phyloP scores from a whole-genome alignment of 2,329 filamentous ascomycete genomes.

The Magnaporthales sp. region DNA sequence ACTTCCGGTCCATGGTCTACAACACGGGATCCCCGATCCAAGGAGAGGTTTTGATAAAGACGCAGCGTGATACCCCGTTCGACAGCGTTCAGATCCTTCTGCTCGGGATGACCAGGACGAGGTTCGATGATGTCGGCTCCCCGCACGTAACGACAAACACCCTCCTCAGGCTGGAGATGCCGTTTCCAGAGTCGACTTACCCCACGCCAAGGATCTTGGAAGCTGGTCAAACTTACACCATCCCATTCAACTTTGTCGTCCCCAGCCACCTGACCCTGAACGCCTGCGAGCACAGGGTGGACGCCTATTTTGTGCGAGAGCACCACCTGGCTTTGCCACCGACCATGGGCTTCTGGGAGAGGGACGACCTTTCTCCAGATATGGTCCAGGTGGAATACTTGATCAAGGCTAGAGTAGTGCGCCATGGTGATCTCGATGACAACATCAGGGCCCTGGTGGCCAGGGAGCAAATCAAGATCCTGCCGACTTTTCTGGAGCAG shows the following conservation, averaged over 20 bases:
- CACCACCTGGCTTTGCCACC: conserved; percentile 46
- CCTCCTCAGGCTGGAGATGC: conserved; percentile 49
- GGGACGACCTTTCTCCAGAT: conserved; percentile 44
- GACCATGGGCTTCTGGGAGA: conserved; percentile 40
- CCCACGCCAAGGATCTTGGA: conserved; percentile 38
- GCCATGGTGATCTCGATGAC: conserved; percentile 11
- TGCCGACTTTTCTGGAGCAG: conserved; percentile 40
- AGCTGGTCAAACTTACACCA: conserved; percentile 35
- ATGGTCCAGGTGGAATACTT: conserved; percentile 46
- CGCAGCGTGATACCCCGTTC: conserved; percentile 37
- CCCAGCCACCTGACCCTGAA: conserved; percentile 48
- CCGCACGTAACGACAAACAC: conserved; percentile 40
- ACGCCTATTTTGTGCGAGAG: conserved; percentile 35
- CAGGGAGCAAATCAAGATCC: conserved; percentile 35
- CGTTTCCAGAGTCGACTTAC: conserved; percentile 36
- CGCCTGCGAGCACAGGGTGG: conserved; percentile 43
- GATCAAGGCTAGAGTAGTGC: conserved; percentile 36
- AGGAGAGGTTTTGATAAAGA: conserved; percentile 38
- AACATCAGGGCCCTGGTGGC: conserved; percentile 18
- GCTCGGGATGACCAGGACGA: conserved; percentile 39
- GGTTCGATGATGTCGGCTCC: conserved; percentile 40
- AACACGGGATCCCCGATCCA: conserved; percentile 42
- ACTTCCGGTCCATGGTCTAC: conserved; percentile 47
- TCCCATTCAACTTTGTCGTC: conserved; percentile 53
- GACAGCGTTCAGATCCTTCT: conserved; percentile 44